Evolutionary conservation across 208 protist species (phyloP), one percentile per base, ranked within the genome.

Genomic region (Crithidia fasciculata): DNA sequence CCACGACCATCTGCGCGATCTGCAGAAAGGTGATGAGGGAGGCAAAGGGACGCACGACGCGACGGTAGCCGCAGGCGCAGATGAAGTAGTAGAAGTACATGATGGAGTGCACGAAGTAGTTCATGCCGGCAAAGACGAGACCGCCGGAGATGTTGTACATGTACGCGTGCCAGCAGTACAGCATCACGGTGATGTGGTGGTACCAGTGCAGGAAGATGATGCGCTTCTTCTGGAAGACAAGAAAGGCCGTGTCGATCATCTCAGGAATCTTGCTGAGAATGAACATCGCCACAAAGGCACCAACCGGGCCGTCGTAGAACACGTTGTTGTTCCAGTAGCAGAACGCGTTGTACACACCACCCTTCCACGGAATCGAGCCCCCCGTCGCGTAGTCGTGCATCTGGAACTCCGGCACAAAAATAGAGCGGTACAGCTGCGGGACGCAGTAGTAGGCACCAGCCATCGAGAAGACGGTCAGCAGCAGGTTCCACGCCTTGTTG

Each of bases 21-120:
- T 97, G 93, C 72, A 95, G 62, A 28, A 72, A 74, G n/a, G 93
- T 97, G 72, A 97, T 96, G 53, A 94, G 39, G 10, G 86, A 81
- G 1, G 93, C 90, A 62, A 95, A 85, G n/a, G 88, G 84, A 71
- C 91, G 89, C 28, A 92, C 76, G 8, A 83, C 15, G 39, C 84
- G 72, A 71, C 85, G 82, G 64, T 82, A 63, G n/a, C 88, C 86
- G 54, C 79, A 85, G 5, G 87, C 82, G 69, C 84, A 88, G 50
- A 96, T 65, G 66, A 92, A 91, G 82, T 98, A 98, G 81, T 98
- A 99, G 4, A 86, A 81, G 82, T 99, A 99, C 96, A 98, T 98
- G 82, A 98, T 83, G 5, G 89, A 84, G 86, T 98, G 97, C 18
- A 98, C 93, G 16, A 54, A 76, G 81, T 95, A 95, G 81, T 99